Percentiles rank a stretch among this genome's conserved stretches.
Conservation (phyloP, 2,329 filamentous ascomycete species). For the Cordyceps tenuipes region DNA sequence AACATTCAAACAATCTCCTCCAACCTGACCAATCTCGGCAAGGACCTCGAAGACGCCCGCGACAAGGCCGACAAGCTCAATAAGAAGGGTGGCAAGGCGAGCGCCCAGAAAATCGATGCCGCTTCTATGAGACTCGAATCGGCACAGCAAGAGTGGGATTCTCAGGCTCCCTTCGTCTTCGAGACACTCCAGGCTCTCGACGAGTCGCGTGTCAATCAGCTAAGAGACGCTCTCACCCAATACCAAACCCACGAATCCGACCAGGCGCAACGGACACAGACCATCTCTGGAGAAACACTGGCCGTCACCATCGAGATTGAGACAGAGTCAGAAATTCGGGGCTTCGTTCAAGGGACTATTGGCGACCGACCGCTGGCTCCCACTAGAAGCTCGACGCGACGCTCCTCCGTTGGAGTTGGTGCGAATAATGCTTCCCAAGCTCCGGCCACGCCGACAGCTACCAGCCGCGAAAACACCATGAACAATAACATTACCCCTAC, state of each 20-base stretch:
- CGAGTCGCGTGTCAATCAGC: conserved; percentile 78
- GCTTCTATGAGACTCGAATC: conserved; percentile 67
- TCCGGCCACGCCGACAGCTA: not conserved
- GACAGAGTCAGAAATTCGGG: conserved; percentile 78
- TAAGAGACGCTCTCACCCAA: conserved; percentile 86
- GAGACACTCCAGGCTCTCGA: conserved; percentile 87
- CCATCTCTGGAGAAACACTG: conserved; percentile 69
- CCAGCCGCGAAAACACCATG: conserved; percentile 5
- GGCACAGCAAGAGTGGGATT: conserved; percentile 82
- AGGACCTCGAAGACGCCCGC: conserved; percentile 75
- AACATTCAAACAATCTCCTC: conserved; percentile 73
- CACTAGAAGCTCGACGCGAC: conserved; percentile 33
- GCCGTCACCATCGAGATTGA: conserved; percentile 78
- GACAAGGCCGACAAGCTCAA: conserved; percentile 78
- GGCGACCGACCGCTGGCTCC: conserved; percentile 25
- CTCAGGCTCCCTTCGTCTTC: conserved; percentile 89
- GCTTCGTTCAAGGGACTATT: conserved; percentile 45
- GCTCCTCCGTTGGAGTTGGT: conserved; percentile 28
- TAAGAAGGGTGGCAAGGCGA: conserved; percentile 70
- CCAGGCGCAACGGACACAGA: conserved; percentile 66
- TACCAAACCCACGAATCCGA: conserved; percentile 90
- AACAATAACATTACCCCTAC: conserved; percentile 7
- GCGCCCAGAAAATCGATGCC: conserved; percentile 66
- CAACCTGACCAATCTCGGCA: conserved; percentile 73
- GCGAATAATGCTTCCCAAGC: not conserved